Percentiles rank a stretch among this genome's conserved stretches.
Evolutionary conservation across 768 basidiomycete genomes (phyloP).

Genomic region (Sarcomyxa edulis): DNA sequence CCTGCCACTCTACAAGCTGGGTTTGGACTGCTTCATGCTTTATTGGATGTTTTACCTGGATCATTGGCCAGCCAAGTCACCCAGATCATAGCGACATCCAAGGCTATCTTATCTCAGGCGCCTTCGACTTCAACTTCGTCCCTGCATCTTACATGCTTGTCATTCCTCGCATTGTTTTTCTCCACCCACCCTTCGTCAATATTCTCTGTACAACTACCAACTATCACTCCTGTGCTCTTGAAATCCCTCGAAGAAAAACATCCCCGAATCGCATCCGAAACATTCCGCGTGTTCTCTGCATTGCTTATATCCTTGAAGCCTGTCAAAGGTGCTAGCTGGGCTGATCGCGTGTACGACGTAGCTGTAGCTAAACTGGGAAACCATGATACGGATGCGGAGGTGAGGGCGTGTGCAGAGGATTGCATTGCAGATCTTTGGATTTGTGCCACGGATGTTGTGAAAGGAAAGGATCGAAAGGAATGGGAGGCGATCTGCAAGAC

Average conservation of each 20-base stretch:
- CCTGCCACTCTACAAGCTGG: slow-evolving; percentile 80
- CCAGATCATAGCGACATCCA: slow-evolving; percentile 58
- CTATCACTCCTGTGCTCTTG: slow-evolving; percentile 70
- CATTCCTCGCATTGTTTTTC: slow-evolving; percentile 85
- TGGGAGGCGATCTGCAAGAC: slow-evolving; percentile 77
- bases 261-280: slow-evolving; percentile 83
- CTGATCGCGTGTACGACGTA: slow-evolving; percentile 68
- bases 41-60: slow-evolving; percentile 80
- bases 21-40: slow-evolving; percentile 69
- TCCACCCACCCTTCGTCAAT: slow-evolving; percentile 56
- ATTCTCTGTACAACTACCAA: slow-evolving; percentile 56
- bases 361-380: slow-evolving; percentile 64
- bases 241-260: slow-evolving; percentile 76
- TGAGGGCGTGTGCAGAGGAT: slow-evolving; percentile 77
- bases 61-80: slow-evolving; percentile 68
- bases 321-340: slow-evolving; percentile 59
- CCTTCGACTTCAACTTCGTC: slow-evolving; percentile 75
- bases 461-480: slow-evolving; percentile 59
- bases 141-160: slow-evolving; percentile 77
- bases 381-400: slow-evolving; percentile 89
- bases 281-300: slow-evolving; percentile 83
- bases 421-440: slow-evolving; percentile 86
- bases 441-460: slow-evolving; percentile 71
- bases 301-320: slow-evolving; percentile 75
- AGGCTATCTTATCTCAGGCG: slow-evolving; percentile 58